Base-by-base conservation (phyloP, 805 yeast species). In the Cyberlindnera euphorbiiphila region DNA sequence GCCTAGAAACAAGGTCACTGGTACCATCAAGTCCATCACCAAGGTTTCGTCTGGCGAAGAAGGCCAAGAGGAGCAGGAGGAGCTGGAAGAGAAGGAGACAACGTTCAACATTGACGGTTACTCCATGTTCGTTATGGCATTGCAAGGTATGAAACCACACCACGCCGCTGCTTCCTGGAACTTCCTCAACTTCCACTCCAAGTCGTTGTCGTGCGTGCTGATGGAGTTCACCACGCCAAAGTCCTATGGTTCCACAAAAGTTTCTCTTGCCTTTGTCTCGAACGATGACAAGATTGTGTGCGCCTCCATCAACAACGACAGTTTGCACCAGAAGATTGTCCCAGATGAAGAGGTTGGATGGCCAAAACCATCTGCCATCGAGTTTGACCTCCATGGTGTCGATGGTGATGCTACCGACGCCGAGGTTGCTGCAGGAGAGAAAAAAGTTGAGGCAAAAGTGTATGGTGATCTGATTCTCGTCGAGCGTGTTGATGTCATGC, bases 121-220 rank as follows among this genome's bases (percentile, higher is more conserved):
- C 13, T 72, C 87, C 34, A 84, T 93, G 95, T 89, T 79, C 57
- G 96, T 91, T 37, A 81, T 85, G 91, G 98, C 98, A 6, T 67
- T 87, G 50, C 98, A 93, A 68, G 98, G 98, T 45, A 89, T 93
- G 98, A 93, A 93, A 64, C 98, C 98, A 8, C 97, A 93, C 63
- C 98, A 93, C 64, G 96, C 97, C 24, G 98, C 98, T 39, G 86
- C 95, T 44, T 66, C 87, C 16, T 93, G 98, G 98, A 93, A 91
- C 65, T 93, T 93, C 60, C 64, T 85, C 45, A 83, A 86, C 64
- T 91, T 85, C 72, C 96, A 86, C 59, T 82, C 93, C 14, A 72
- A 78, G 35, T 66, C 78, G 26, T 69, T 73, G 50, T 70, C 91
- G 24, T 95, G 85, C 9, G 79, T 88, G 13, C 74, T 85, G 48